Evolutionary conservation across 371 early-diverging fungal genomes (phyloP).

Genomic region (Syncephalastrum racemosum): DNA sequence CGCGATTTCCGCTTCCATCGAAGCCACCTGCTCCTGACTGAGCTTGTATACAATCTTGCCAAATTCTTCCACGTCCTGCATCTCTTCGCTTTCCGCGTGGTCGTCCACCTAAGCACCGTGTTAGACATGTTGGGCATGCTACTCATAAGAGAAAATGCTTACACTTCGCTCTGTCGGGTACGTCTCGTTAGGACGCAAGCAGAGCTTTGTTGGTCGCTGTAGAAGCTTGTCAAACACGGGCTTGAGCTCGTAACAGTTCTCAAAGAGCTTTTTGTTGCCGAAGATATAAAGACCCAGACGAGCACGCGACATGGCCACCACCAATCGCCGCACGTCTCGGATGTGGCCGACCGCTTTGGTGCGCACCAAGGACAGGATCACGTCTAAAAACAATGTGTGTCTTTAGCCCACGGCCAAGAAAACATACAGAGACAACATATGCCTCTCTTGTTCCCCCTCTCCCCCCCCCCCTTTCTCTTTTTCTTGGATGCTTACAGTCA

Average conservation of each 20-base stretch:
- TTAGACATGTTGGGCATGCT: no score
- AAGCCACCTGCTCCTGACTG: constrained; percentile 70
- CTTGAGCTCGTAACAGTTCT: constrained; percentile 73
- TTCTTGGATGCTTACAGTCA: constrained; percentile 62
- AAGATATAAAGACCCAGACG: constrained; percentile 93
- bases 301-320: constrained; percentile 91
- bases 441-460: no score
- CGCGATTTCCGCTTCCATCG: constrained; percentile 9
- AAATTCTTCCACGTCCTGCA: constrained; percentile 59
- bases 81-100: constrained; percentile 34
- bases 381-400: constrained; percentile 50
- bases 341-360: constrained; percentile 89
- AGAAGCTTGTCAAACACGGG: constrained; percentile 62
- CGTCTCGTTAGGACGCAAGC: constrained; percentile 60
- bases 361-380: constrained; percentile 93
- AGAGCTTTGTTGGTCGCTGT: constrained; percentile 50
- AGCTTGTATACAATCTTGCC: constrained; percentile 71
- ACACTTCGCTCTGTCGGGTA: constrained; percentile 36
- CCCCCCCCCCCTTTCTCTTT: no score
- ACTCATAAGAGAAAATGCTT: constrained; percentile 8
- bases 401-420: no score
- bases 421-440: no score
- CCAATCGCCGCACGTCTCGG: constrained; percentile 85
- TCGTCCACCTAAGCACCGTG: constrained; percentile 23
- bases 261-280: constrained; percentile 71